Evolutionary conservation across 768 basidiomycete genomes (phyloP).

Genomic region (Mycena rosella): DNA sequence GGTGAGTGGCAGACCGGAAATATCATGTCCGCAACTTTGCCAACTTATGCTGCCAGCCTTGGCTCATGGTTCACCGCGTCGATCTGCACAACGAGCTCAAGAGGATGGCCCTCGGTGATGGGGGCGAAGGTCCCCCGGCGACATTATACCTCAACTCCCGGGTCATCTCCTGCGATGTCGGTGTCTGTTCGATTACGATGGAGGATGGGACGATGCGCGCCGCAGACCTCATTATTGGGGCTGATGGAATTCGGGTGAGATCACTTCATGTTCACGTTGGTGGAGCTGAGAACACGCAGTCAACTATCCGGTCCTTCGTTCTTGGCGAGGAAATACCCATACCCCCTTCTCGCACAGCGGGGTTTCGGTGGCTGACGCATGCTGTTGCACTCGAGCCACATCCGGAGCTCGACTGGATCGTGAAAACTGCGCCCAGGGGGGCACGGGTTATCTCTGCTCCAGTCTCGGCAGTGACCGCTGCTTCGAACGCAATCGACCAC

Average conservation of each 20-base stretch:
- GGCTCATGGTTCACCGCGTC: slow-evolving; percentile 33
- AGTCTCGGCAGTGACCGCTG: neutral
- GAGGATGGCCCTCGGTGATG: slow-evolving; percentile 10
- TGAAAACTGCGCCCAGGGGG: slow-evolving; percentile 22
- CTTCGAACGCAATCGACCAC: neutral
- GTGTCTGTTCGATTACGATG: slow-evolving; percentile 9
- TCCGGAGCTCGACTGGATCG: slow-evolving; percentile 33
- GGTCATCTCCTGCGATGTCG: slow-evolving; percentile 27
- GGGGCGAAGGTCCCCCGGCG: slow-evolving; percentile 20
- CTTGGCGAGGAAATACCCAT: slow-evolving; percentile 24
- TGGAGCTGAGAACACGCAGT: slow-evolving; percentile 1
- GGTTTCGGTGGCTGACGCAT: slow-evolving; percentile 29
- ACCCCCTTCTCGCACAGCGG: slow-evolving; percentile 26
- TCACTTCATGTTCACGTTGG: neutral
- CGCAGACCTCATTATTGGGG: slow-evolving; percentile 30
- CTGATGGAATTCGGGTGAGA: slow-evolving; percentile 32
- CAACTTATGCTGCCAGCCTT: too few species aligned
- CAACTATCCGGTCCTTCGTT: slow-evolving; percentile 22
- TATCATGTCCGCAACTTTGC: too few species aligned
- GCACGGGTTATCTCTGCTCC: slow-evolving; percentile 31
- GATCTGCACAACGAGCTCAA: slow-evolving; percentile 31
- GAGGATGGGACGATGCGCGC: neutral
- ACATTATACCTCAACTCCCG: slow-evolving; percentile 12
- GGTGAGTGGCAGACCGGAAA: too few species aligned
- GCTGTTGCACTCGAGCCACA: slow-evolving; percentile 17